Base-by-base conservation (phyloP, 1,139 yeast genomes). In the Saccharomycopsis crataegensis region DNA sequence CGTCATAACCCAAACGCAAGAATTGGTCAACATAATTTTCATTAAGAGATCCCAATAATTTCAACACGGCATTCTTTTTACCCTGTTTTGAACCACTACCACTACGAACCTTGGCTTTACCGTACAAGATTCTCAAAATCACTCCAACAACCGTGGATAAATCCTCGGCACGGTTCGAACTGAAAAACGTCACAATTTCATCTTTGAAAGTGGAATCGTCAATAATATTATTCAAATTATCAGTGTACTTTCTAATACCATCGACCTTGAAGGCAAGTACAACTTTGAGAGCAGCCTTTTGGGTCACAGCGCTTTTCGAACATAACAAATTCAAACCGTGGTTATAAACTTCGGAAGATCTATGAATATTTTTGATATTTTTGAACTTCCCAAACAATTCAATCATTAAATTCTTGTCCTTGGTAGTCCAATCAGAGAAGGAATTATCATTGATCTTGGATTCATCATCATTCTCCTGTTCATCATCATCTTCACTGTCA, bases 121-220 rank as follows among this genome's bases (percentile, higher is more conserved):
- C 99, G 67, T 85, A 93, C 40, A 94, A 70, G 33, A 94, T 84
- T 59, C 97, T 73, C 49, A 91, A 68, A 5, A 90, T 77, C 48
- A 87, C 66, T 1, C 95, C 94, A 78, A 90, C 78, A 6, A 93
- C 74, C 0, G 60, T 67, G 1, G 67, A 71, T 22, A 77, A 71
- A 64, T 91, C 97, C 7, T 73, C 74, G 12, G 72, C 74, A 60
- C 86, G 90, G 51, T 90, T 74, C 1, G 72, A 72, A 6, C 78
- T 70, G 41, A 88, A 70, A 48, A 93, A 75, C 40, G 77, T 79
- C 37, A 87, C 72, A 40, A 91, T 71, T 67, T 91, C 97, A 66
- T 94, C 99, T 57, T 89, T 80, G 70, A 89, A 91, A 31, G 84
- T 72, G 1, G 88, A 79, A 59, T 90, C 96, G 65, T 91, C 96